Evolutionary conservation across 768 basidiomycete species (phyloP).

Genomic region (Leccinum truebloodii): DNA sequence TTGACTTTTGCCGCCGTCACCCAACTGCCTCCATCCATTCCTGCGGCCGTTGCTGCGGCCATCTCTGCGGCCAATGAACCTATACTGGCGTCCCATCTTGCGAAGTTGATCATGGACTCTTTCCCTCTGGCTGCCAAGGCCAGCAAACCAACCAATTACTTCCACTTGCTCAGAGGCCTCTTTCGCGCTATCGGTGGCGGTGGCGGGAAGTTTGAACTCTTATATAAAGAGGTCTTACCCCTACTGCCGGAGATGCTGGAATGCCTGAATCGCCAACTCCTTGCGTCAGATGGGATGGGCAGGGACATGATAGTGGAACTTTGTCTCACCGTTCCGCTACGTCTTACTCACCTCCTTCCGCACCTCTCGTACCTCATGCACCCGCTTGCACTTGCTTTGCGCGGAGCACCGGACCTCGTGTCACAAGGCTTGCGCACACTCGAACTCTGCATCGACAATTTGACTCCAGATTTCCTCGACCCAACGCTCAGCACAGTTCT

Average conservation of each 20-base stretch:
- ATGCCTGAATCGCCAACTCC: slow-evolving; percentile 85
- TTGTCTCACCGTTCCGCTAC: slow-evolving; percentile 93
- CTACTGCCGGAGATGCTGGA: slow-evolving; percentile 97
- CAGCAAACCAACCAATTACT: slow-evolving; percentile 88
- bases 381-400: slow-evolving; percentile 87
- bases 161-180: slow-evolving; percentile 85
- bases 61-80: slow-evolving; percentile 78
- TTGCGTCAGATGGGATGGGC: slow-evolving; percentile 76
- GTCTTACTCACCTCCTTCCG: slow-evolving; percentile 92
- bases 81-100: slow-evolving; percentile 90
- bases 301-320: slow-evolving; percentile 96
- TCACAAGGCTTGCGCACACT: slow-evolving; percentile 95
- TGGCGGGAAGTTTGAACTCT: slow-evolving; percentile 87
- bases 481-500: slow-evolving; percentile 92
- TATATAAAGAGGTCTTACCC: slow-evolving; percentile 96
- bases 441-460: slow-evolving; percentile 98
- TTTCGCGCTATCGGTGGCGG: slow-evolving; percentile 93
- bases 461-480: slow-evolving; percentile 96
- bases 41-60: not conserved
- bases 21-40: slow-evolving; percentile 29
- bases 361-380: slow-evolving; percentile 96
- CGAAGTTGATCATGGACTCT: slow-evolving; percentile 93
- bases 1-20: slow-evolving; percentile 91
- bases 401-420: slow-evolving; percentile 85
- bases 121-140: slow-evolving; percentile 94